These are phyloP conservation scores for Colletotrichum higginsianum DNA, from an alignment of 2,329 filamentous ascomycete species.

Conservation along the genomic window DNA sequence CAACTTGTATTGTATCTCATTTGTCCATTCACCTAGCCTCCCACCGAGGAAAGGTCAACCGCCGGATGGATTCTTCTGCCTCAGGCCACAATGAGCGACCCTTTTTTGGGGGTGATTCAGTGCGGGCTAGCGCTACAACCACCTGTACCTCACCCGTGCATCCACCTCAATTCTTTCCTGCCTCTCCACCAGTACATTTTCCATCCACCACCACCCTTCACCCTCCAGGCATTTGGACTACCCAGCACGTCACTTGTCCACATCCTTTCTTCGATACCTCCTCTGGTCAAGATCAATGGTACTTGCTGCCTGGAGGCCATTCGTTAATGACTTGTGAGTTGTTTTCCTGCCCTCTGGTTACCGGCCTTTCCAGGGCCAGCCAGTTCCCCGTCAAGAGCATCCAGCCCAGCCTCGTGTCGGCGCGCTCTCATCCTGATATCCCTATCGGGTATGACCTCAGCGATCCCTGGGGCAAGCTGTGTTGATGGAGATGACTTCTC, in stretches of 20 bases:
- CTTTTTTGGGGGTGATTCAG: slow-evolving; percentile 40
- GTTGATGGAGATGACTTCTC: slow-evolving; percentile 55
- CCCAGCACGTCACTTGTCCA: slow-evolving; percentile 39
- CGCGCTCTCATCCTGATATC: slow-evolving; percentile 54
- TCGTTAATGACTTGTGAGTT: slow-evolving; percentile 68
- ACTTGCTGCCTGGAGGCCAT: slow-evolving; percentile 56
- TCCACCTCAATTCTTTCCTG: slow-evolving; percentile 57
- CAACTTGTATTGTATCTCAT: slow-evolving; percentile 4
- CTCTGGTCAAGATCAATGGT: slow-evolving; percentile 33
- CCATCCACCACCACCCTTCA: slow-evolving; percentile 44
- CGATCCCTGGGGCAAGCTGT: slow-evolving; percentile 45
- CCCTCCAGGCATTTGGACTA: slow-evolving; percentile 40
- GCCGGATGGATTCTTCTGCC: slow-evolving; percentile 16
- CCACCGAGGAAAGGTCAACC: not conserved
- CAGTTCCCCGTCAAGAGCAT: slow-evolving; percentile 55
- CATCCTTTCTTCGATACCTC: slow-evolving; percentile 30
- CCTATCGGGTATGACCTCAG: slow-evolving; percentile 48
- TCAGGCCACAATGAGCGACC: slow-evolving; percentile 30
- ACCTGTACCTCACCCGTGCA: slow-evolving; percentile 43
- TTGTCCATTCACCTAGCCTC: slow-evolving; percentile 22
- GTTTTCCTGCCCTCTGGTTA: slow-evolving; percentile 46
- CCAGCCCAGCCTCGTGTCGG: slow-evolving; percentile 50
- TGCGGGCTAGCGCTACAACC: slow-evolving; percentile 42
- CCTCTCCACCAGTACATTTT: slow-evolving; percentile 51
- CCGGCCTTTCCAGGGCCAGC: slow-evolving; percentile 52